These are phyloP conservation scores for Ormosia emarginata DNA, from an alignment of 306 rosid species.

Conservation along the genomic window DNA sequence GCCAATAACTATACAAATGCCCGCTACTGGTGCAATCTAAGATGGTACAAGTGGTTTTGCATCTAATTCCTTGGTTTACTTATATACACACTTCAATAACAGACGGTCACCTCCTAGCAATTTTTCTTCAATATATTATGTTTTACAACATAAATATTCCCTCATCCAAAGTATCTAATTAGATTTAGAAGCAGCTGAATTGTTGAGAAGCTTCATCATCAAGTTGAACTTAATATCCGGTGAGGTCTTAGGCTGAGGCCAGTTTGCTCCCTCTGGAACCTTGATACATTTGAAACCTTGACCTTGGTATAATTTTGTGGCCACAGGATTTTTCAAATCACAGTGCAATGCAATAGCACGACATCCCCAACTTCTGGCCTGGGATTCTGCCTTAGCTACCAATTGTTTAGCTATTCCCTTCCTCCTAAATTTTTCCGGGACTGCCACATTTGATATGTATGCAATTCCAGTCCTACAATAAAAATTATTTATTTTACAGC, in stretches of 20 bases:
- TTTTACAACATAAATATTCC: constrained; percentile 12
- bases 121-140: background rate
- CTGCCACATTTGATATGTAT: constrained; percentile 95
- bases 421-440: constrained; percentile 70
- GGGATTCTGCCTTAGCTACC: constrained; percentile 79
- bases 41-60: background rate
- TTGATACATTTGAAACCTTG: constrained; percentile 78
- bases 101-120: constrained; percentile 1
- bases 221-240: constrained; percentile 70
- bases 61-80: constrained; percentile 16
- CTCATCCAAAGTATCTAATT: constrained; percentile 29
- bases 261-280: constrained; percentile 91
- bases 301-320: constrained; percentile 71
- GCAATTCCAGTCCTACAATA: constrained; percentile 86
- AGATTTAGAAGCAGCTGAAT: constrained; percentile 25
- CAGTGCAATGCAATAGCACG: constrained; percentile 88
- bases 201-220: constrained; percentile 95
- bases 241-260: constrained; percentile 97
- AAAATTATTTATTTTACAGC: background rate
- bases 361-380: constrained; percentile 91
- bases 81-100: constrained; percentile 33
- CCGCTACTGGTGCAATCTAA: background rate
- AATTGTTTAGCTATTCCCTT: constrained; percentile 85
- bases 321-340: constrained; percentile 73
- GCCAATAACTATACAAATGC: constrained; percentile 18